Percentiles rank a stretch among this genome's conserved stretches.
These are phyloP conservation scores for Paulownia fortunei DNA, from an alignment of 257 asterid genomes.

Conservation along the genomic window DNA sequence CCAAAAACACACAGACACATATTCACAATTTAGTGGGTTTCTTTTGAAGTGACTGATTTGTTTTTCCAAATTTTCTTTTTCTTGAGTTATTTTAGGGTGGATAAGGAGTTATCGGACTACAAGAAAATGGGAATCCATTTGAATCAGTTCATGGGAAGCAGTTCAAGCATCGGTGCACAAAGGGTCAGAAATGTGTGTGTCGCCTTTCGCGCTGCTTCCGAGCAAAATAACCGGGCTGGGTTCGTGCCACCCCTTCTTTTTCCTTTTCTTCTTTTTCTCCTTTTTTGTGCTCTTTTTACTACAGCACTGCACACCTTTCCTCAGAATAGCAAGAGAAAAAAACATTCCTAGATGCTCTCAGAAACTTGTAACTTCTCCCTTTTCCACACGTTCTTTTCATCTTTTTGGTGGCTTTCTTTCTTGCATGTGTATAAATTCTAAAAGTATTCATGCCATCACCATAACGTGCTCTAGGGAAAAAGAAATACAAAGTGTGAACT, in stretches of 20 bases:
- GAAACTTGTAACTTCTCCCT: neutral
- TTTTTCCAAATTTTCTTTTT: neutral
- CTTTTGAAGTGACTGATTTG: neutral
- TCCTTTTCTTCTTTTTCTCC: neutral
- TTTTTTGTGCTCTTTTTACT: conserved; percentile 3
- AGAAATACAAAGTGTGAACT: neutral
- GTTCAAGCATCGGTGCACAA: conserved; percentile 96
- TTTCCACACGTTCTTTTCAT: neutral
- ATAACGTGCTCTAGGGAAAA: neutral
- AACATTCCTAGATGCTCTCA: neutral
- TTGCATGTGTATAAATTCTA: conserved; percentile 1
- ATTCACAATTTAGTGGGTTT: neutral
- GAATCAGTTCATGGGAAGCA: conserved; percentile 92
- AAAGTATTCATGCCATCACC: neutral
- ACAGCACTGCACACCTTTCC: neutral
- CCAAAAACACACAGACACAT: neutral
- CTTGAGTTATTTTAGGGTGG: conserved; percentile 45
- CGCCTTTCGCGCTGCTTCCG: conserved; percentile 86
- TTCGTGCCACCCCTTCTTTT: neutral
- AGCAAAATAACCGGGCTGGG: conserved; percentile 70
- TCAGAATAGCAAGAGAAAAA: neutral
- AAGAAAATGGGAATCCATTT: conserved; percentile 79
- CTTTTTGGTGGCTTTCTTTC: neutral
- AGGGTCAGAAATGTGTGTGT: conserved; percentile 75
- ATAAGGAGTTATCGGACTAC: conserved; percentile 76